Conservation (phyloP, 805 yeast genomes). For the Zygoascus biomembranicola region DNA sequence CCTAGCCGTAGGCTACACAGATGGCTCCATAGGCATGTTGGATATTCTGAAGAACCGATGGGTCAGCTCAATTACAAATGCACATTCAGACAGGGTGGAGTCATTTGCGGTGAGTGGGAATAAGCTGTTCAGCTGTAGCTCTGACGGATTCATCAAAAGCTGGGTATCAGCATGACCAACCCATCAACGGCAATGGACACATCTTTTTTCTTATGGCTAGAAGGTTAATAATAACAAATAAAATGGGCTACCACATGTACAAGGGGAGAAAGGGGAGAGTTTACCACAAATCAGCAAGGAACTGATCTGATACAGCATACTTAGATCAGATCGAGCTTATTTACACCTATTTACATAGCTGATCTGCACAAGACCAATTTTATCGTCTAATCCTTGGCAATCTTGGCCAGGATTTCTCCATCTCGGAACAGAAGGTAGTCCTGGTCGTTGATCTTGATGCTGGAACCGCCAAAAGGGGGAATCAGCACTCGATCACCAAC, state of each 20-base stretch:
- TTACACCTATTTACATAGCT: conserved; percentile 3
- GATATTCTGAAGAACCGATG: conserved; percentile 59
- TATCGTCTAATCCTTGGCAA: conserved; percentile 44
- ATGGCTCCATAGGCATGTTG: conserved; percentile 69
- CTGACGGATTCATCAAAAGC: conserved; percentile 57
- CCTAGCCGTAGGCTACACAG: conserved; percentile 67
- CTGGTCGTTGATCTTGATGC: conserved; percentile 81
- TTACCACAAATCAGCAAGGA: too few species aligned
- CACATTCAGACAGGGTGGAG: conserved; percentile 54
- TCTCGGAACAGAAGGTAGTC: conserved; percentile 72
- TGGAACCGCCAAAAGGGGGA: conserved; percentile 89
- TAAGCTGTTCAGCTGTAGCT: conserved; percentile 54
- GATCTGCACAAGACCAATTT: background rate
- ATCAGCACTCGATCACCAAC: conserved; percentile 92
- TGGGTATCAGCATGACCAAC: conserved; percentile 4
- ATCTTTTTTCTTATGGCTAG: too few species aligned
- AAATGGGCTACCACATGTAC: too few species aligned
- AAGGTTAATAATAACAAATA: too few species aligned
- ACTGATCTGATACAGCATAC: background rate
- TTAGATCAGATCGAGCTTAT: background rate
- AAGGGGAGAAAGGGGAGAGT: background rate
- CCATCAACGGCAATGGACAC: background rate
- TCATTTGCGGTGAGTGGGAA: conserved; percentile 52
- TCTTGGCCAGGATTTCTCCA: conserved; percentile 89
- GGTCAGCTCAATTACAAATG: conserved; percentile 52